These are phyloP conservation scores for Urtica urens DNA, from an alignment of 306 rosid species.

Conservation along the genomic window DNA sequence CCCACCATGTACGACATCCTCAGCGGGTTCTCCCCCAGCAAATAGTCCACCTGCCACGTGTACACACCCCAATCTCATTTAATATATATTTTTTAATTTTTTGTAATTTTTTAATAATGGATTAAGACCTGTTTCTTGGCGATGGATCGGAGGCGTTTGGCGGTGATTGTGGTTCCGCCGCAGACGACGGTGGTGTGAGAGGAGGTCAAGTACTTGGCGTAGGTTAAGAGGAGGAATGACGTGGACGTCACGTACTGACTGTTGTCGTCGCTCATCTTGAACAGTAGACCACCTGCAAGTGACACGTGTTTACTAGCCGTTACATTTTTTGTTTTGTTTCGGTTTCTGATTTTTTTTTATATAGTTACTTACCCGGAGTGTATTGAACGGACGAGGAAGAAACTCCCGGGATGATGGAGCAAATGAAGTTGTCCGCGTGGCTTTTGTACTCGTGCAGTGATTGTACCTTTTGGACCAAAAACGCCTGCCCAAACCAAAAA, in stretches of 20 bases:
- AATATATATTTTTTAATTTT: too few relatives aligned
- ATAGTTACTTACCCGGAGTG: slow-evolving; percentile 48
- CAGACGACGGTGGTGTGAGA: slow-evolving; percentile 50
- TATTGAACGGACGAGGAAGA: slow-evolving; percentile 55
- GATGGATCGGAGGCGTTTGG: slow-evolving; percentile 46
- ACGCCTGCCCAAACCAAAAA: slow-evolving; percentile 37
- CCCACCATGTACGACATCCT: slow-evolving; percentile 97
- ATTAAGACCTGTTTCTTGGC: slow-evolving; percentile 81
- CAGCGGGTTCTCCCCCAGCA: slow-evolving; percentile 79
- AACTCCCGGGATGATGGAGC: slow-evolving; percentile 73
- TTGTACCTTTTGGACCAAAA: slow-evolving; percentile 54
- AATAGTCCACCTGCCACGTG: slow-evolving; percentile 74
- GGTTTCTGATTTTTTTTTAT: too few relatives aligned
- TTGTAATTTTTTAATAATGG: too few relatives aligned
- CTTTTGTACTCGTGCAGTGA: slow-evolving; percentile 82
- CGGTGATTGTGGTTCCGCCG: slow-evolving; percentile 52
- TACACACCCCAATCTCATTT: too few relatives aligned
- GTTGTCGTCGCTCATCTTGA: slow-evolving; percentile 75
- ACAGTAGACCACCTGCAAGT: slow-evolving; percentile 67
- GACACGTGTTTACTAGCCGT: slow-evolving; percentile 28
- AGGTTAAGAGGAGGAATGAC: slow-evolving; percentile 63
- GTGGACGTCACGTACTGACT: slow-evolving; percentile 95
- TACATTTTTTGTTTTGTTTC: too few relatives aligned
- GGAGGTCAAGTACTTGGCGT: slow-evolving; percentile 75
- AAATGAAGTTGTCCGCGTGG: slow-evolving; percentile 82